Evolutionary conservation across 83 land plant genomes (phyloP).

Genomic region (Picea abies): DNA sequence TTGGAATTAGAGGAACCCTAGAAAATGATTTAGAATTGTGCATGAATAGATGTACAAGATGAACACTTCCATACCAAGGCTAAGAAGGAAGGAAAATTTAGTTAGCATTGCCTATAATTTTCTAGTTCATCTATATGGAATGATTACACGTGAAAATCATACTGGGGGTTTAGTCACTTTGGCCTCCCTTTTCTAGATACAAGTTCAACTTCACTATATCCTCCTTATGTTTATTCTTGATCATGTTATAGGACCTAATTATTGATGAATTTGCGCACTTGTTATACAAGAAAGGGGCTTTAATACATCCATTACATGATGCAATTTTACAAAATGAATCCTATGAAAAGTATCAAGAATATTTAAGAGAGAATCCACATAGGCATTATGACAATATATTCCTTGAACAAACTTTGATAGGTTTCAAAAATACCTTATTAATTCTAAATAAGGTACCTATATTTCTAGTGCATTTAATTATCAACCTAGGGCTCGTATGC

Average conservation of each 20-base stretch:
- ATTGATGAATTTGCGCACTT: not conserved
- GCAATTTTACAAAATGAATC: not conserved
- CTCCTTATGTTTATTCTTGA: not conserved
- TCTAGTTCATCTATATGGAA: not conserved
- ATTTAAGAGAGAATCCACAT: too few species aligned
- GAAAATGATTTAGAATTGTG: not conserved
- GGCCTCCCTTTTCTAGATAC: not conserved
- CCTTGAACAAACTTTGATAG: too few species aligned
- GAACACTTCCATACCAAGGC: not conserved
- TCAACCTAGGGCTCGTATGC: too few species aligned
- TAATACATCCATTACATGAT: not conserved
- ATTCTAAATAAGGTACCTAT: too few species aligned
- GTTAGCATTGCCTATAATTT: not conserved
- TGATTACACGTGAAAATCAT: not conserved
- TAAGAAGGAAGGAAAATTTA: not conserved
- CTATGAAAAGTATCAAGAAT: too few species aligned
- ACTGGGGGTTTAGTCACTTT: not conserved
- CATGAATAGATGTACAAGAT: not conserved
- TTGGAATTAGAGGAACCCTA: not conserved
- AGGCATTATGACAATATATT: too few species aligned
- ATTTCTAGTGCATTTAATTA: too few species aligned
- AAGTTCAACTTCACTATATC: not conserved
- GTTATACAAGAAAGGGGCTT: not conserved
- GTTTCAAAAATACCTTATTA: too few species aligned
- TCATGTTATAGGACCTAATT: not conserved